Conservation (phyloP, 2,329 filamentous ascomycete species). For the Aspergillus hiratsukae region DNA sequence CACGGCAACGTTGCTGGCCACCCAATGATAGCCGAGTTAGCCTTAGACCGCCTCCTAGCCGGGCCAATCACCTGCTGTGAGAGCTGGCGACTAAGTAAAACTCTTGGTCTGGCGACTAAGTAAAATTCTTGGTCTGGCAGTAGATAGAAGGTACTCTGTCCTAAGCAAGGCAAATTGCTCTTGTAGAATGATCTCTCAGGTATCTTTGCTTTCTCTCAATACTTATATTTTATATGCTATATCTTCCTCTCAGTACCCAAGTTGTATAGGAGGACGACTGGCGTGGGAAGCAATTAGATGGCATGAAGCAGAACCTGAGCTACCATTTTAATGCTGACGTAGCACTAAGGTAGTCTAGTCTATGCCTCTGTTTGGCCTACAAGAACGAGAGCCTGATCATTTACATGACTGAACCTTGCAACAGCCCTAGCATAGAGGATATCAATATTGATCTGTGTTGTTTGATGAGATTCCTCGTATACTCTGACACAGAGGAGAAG, state of each 20-base stretch:
- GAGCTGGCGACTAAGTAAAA: neutral
- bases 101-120: neutral
- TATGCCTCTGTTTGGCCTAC: neutral
- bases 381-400: neutral
- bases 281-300: neutral
- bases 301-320: neutral
- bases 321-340: neutral
- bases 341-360: neutral
- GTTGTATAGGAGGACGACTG: neutral
- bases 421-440: neutral
- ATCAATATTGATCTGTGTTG: neutral
- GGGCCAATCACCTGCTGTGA: slow-evolving; percentile 2
- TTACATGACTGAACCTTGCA: neutral
- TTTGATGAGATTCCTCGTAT: neutral
- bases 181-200: too few species aligned
- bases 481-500: neutral
- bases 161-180: neutral
- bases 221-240: neutral
- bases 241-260: neutral
- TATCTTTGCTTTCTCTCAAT: neutral
- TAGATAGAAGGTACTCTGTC: too few species aligned
- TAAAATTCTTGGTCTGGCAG: neutral
- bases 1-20: slow-evolving; percentile 13
- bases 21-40: slow-evolving; percentile 15
- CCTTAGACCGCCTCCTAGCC: slow-evolving; percentile 16